Percentiles rank a stretch among this genome's conserved stretches.
Conservation (phyloP, 495 filamentous ascomycete species). For the Aspergillus funiculosus region DNA sequence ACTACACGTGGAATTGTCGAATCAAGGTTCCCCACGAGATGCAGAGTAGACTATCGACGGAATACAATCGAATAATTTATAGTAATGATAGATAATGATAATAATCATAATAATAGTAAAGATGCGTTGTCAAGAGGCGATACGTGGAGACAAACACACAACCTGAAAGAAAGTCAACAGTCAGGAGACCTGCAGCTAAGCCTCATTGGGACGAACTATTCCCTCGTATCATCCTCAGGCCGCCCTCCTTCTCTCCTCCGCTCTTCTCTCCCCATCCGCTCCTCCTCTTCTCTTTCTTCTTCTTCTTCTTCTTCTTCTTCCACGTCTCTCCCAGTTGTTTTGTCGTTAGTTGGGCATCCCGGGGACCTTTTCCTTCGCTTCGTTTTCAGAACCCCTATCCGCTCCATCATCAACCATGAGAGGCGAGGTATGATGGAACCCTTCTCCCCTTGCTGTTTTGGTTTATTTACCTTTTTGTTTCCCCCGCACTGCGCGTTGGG, state of each 20-base stretch:
- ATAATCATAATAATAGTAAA: too few species aligned
- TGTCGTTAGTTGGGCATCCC: background rate
- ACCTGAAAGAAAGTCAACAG: too few species aligned
- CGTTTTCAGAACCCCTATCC: background rate
- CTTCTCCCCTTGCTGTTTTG: background rate
- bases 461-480: constrained; percentile 16
- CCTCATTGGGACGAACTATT: constrained; percentile 11
- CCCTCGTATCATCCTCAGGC: background rate
- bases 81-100: too few species aligned
- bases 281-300: background rate
- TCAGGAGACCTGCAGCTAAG: constrained; percentile 7
- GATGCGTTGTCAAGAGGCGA: background rate
- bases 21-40: too few species aligned
- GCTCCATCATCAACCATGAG: constrained; percentile 23
- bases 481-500: constrained; percentile 15
- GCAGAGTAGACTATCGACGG: too few species aligned
- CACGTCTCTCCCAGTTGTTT: too few species aligned
- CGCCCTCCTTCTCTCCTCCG: background rate
- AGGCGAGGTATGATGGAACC: constrained; percentile 33
- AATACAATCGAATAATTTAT: too few species aligned
- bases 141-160: too few species aligned
- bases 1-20: constrained; percentile 2
- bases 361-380: background rate
- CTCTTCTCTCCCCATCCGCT: constrained; percentile 3
- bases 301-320: background rate